Percentiles rank a stretch among this genome's conserved stretches.
Conservation (phyloP, 805 yeast species). For the Kregervanrija delftensis region DNA sequence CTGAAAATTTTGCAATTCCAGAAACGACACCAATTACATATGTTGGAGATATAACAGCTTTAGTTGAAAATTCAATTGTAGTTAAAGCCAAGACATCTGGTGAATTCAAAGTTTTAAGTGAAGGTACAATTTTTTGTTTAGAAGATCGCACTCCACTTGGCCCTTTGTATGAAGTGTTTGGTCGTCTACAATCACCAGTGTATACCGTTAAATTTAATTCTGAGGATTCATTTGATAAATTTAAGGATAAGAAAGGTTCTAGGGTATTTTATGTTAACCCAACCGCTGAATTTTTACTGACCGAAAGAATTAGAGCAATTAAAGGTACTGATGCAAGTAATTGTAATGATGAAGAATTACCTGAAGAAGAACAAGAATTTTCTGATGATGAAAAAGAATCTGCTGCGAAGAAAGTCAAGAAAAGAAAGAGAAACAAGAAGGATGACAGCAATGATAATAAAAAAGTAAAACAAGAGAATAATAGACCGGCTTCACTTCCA, state of each 20-base stretch:
- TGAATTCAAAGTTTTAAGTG: constrained; percentile 76
- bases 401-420: constrained; percentile 56
- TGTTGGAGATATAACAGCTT: constrained; percentile 61
- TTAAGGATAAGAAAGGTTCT: constrained; percentile 42
- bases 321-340: constrained; percentile 96
- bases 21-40: constrained; percentile 60
- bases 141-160: constrained; percentile 69
- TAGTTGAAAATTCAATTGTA: constrained; percentile 68
- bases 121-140: constrained; percentile 72
- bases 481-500: constrained; percentile 4
- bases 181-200: constrained; percentile 74
- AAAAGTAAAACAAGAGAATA: constrained; percentile 2
- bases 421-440: constrained; percentile 41
- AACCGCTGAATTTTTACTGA: constrained; percentile 70
- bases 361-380: constrained; percentile 89
- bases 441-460: constrained; percentile 9
- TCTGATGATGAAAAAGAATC: constrained; percentile 91
- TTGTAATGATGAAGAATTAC: constrained; percentile 88
- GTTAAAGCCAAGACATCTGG: constrained; percentile 72
- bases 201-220: constrained; percentile 66
- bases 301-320: constrained; percentile 58
- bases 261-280: constrained; percentile 74
- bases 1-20: constrained; percentile 55
- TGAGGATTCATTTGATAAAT: constrained; percentile 41
- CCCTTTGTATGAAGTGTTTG: constrained; percentile 80